These are phyloP conservation scores for Cladosporium sp. DNA, from an alignment of 2,329 filamentous ascomycete species.

Conservation along the genomic window DNA sequence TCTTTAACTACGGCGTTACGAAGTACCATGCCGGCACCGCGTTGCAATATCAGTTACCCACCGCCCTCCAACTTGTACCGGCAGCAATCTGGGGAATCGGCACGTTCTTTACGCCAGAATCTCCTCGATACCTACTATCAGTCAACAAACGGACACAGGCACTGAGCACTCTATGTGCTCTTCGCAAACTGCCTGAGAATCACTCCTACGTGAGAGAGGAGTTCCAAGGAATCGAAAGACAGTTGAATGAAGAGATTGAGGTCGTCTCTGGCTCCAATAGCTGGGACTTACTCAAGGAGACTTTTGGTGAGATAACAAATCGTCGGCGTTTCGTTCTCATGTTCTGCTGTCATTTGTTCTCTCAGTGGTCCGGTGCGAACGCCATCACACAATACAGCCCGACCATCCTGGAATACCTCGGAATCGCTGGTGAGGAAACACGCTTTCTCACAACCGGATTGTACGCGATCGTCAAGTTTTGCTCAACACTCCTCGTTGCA, in stretches of 20 bases:
- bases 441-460: conserved; percentile 69
- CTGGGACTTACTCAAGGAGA: conserved; percentile 61
- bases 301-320: conserved; percentile 63
- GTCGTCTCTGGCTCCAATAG: conserved; percentile 60
- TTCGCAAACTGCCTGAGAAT: conserved; percentile 59
- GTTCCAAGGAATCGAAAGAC: conserved; percentile 59
- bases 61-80: too few species aligned
- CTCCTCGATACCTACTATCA: conserved; percentile 63
- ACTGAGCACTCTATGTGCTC: conserved; percentile 48
- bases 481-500: conserved; percentile 63
- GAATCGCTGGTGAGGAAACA: conserved; percentile 62
- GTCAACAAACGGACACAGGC: conserved; percentile 63
- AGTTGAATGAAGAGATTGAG: conserved; percentile 65
- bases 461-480: conserved; percentile 69
- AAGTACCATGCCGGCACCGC: too few species aligned
- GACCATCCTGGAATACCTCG: conserved; percentile 66
- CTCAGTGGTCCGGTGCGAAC: conserved; percentile 69
- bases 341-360: conserved; percentile 62
- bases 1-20: conserved; percentile 51
- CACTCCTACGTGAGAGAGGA: conserved; percentile 51
- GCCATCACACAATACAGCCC: conserved; percentile 72
- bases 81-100: too few species aligned
- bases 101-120: conserved; percentile 55
- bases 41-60: too few species aligned
- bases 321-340: conserved; percentile 66